Percentiles rank a stretch among this genome's conserved stretches.
Evolutionary conservation across 164 flowering plant species (phyloP).

Genomic region (Euptelea pleiosperma): DNA sequence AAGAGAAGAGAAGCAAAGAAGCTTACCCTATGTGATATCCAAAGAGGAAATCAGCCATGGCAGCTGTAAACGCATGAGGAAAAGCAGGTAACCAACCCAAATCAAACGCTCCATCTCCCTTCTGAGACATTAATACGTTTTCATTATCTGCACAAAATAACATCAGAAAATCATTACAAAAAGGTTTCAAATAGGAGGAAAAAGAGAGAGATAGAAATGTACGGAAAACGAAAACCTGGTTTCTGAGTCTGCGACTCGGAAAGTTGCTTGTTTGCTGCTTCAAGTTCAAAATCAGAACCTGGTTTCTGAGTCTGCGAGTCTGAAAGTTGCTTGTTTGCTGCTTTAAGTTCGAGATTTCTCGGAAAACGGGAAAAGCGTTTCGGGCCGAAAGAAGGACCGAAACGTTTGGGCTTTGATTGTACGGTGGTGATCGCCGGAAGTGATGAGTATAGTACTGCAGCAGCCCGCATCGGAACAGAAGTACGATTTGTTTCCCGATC

Average conservation of each 20-base stretch:
- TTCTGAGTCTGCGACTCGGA: constrained; percentile 10
- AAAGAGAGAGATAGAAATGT: too few species aligned
- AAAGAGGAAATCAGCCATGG: constrained; percentile 71
- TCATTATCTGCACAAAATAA: constrained; percentile 5
- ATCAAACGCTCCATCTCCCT: constrained; percentile 32
- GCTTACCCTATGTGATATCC: constrained; percentile 79
- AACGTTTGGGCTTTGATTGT: constrained; percentile 12
- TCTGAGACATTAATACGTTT: constrained; percentile 8
- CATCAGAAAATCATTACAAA: neutral
- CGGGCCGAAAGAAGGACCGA: neutral
- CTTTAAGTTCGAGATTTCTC: constrained; percentile 17
- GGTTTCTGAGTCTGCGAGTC: constrained; percentile 13
- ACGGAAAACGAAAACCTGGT: constrained; percentile 27
- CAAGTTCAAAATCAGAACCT: constrained; percentile 23
- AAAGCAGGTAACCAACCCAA: constrained; percentile 74
- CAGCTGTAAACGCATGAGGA: constrained; percentile 62
- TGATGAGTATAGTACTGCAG: constrained; percentile 15
- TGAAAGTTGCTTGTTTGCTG: constrained; percentile 22
- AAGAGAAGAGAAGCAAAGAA: too few species aligned
- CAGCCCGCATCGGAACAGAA: constrained; percentile 28
- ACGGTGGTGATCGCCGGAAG: constrained; percentile 11
- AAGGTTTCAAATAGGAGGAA: too few species aligned
- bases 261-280: constrained; percentile 25
- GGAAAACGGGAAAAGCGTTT: constrained; percentile 11
- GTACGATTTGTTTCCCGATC: too few species aligned